Evolutionary conservation across 208 protist species (phyloP).

Genomic region (Leptomonas pyrrhocoris): DNA sequence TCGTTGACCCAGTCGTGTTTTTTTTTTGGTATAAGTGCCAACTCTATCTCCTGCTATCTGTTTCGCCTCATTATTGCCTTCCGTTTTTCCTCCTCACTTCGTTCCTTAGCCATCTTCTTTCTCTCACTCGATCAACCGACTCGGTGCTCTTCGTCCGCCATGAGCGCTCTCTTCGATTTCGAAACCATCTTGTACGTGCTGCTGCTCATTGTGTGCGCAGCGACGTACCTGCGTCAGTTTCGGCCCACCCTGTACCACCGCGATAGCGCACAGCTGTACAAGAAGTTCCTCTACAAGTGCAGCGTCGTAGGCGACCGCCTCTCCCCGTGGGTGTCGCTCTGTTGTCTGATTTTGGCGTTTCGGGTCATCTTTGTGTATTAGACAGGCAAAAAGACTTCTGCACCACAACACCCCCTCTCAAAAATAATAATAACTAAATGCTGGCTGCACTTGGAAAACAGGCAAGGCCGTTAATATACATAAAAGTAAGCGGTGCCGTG

Average conservation of each 20-base stretch:
- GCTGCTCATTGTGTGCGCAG: slow-evolving; percentile 86
- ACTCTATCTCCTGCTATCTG: background rate
- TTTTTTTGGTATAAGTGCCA: background rate
- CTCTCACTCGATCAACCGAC: too few relatives aligned
- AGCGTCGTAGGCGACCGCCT: slow-evolving; percentile 92
- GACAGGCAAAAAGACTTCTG: background rate
- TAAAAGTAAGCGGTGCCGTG: too few relatives aligned
- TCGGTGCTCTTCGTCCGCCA: slow-evolving; percentile 21
- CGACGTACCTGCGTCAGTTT: slow-evolving; percentile 91
- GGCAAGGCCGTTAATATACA: too few relatives aligned
- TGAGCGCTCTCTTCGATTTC: slow-evolving; percentile 91
- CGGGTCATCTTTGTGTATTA: slow-evolving; percentile 84
- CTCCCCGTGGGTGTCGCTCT: slow-evolving; percentile 77
- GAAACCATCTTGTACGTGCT: slow-evolving; percentile 87
- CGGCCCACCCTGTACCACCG: slow-evolving; percentile 86
- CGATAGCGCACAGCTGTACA: slow-evolving; percentile 81
- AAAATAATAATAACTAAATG: background rate
- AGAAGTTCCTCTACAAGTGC: slow-evolving; percentile 92
- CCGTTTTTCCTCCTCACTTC: slow-evolving; percentile 12
- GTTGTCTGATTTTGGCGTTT: slow-evolving; percentile 80
- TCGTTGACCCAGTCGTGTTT: background rate
- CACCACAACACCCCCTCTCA: background rate
- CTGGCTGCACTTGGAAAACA: too few relatives aligned
- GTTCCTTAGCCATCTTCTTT: background rate
- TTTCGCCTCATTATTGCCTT: slow-evolving; percentile 1